Conservation (phyloP, 208 protist species). For the Tetramitus jugosus region DNA sequence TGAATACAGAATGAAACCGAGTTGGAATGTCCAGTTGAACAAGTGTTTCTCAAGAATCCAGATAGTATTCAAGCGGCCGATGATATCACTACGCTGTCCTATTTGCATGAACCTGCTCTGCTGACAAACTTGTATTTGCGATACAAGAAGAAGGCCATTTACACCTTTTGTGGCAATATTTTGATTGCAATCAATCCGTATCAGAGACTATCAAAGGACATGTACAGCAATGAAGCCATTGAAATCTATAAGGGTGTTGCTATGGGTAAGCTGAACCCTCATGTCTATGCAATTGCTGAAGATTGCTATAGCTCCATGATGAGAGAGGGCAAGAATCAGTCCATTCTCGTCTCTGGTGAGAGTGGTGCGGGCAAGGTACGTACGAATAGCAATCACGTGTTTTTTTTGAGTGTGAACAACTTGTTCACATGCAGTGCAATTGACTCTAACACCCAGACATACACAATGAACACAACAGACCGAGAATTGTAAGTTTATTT, state of each 20-base stretch:
- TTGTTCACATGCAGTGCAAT: too few species aligned
- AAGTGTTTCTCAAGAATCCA: too few species aligned
- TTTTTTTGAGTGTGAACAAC: too few species aligned
- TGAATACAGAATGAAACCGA: too few species aligned
- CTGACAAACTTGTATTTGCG: conserved; percentile 38
- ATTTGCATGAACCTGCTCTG: conserved; percentile 41
- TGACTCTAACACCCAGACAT: too few species aligned
- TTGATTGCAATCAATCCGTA: conserved; percentile 48
- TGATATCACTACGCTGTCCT: conserved; percentile 28
- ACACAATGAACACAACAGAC: too few species aligned
- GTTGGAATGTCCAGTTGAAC: too few species aligned
- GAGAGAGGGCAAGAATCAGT: too few species aligned
- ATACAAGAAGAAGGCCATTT: conserved; percentile 43
- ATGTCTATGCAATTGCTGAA: not conserved
- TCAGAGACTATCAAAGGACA: conserved; percentile 26
- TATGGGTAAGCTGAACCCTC: not conserved
- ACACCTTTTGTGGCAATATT: too few species aligned
- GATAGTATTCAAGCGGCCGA: too few species aligned
- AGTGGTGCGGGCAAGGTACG: conserved; percentile 50
- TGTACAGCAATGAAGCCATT: not conserved
- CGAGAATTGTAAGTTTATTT: not conserved
- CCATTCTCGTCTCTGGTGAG: conserved; percentile 43
- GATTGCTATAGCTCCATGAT: not conserved
- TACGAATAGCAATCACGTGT: too few species aligned
- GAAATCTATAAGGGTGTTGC: not conserved